Percentiles rank a stretch among this genome's conserved stretches.
Evolutionary conservation across 225 moss, liverwort and hornwort genomes (phyloP).

Genomic region (Anthoceros angustus): DNA sequence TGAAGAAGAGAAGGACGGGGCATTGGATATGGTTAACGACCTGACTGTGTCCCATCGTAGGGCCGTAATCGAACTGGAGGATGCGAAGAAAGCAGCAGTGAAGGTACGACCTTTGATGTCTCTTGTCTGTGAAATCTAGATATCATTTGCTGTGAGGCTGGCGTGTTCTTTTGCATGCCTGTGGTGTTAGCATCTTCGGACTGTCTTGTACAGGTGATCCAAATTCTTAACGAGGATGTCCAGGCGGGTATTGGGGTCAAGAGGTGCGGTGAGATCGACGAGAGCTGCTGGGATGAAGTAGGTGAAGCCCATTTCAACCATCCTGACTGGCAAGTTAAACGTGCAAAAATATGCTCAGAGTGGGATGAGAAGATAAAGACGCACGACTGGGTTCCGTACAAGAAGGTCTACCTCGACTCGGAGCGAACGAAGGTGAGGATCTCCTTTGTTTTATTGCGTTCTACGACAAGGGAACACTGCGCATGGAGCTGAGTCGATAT

Average conservation of each 20-base stretch:
- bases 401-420: constrained; percentile 14
- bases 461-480: not conserved
- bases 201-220: not conserved
- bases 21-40: constrained; percentile 14
- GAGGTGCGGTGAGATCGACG: constrained; percentile 17
- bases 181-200: not conserved
- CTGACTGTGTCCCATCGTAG: constrained; percentile 20
- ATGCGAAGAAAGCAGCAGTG: constrained; percentile 15
- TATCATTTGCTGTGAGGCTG: not conserved
- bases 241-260: constrained; percentile 22
- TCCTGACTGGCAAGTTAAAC: not conserved
- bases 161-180: constrained; percentile 9
- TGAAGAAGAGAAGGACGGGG: constrained; percentile 22
- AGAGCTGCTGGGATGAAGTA: constrained; percentile 22
- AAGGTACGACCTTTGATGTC: not conserved
- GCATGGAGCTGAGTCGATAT: not conserved
- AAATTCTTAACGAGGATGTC: constrained; percentile 15
- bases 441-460: not conserved
- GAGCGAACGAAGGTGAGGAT: constrained; percentile 14
- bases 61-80: constrained; percentile 31
- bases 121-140: not conserved
- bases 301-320: constrained; percentile 15
- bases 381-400: constrained; percentile 19
- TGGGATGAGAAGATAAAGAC: constrained; percentile 11
- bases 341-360: constrained; percentile 2